These are phyloP conservation scores for Lactarius tabidus DNA, from an alignment of 768 basidiomycete species.

Conservation along the genomic window DNA sequence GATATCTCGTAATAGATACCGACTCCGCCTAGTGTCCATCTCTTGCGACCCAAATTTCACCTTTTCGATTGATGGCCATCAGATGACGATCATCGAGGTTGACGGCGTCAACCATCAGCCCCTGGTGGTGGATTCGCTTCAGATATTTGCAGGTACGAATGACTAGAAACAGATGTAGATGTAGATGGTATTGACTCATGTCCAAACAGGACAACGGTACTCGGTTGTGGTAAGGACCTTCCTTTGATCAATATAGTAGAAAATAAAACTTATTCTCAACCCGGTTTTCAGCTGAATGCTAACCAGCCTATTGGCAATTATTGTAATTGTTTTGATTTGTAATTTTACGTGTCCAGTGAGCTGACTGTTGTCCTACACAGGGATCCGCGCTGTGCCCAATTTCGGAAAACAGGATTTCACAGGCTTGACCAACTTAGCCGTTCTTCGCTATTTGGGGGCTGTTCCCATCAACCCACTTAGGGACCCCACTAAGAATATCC, in stretches of 20 bases:
- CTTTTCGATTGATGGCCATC: constrained; percentile 24
- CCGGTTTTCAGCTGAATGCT: background rate
- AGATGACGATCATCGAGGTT: constrained; percentile 25
- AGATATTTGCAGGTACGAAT: constrained; percentile 14
- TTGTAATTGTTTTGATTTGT: background rate
- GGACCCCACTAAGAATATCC: constrained; percentile 12
- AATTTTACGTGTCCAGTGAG: background rate
- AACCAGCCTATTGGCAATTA: background rate
- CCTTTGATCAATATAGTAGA: background rate
- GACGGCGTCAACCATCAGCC: constrained; percentile 22
- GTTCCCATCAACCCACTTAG: background rate
- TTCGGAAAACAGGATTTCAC: background rate
- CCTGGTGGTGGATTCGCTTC: constrained; percentile 11
- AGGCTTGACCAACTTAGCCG: constrained; percentile 17
- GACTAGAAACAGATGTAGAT: background rate
- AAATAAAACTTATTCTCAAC: background rate
- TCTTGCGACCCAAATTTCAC: constrained; percentile 12
- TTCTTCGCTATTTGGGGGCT: constrained; percentile 21
- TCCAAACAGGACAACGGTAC: constrained; percentile 20
- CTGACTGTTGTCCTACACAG: background rate
- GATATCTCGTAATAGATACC: background rate
- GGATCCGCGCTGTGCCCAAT: background rate
- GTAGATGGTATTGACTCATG: background rate
- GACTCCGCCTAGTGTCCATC: constrained; percentile 14
- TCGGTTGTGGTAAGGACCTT: constrained; percentile 6